phyloP scores from a whole-genome alignment of 495 filamentous ascomycete genomes.

The Aspergillus ostianus region DNA sequence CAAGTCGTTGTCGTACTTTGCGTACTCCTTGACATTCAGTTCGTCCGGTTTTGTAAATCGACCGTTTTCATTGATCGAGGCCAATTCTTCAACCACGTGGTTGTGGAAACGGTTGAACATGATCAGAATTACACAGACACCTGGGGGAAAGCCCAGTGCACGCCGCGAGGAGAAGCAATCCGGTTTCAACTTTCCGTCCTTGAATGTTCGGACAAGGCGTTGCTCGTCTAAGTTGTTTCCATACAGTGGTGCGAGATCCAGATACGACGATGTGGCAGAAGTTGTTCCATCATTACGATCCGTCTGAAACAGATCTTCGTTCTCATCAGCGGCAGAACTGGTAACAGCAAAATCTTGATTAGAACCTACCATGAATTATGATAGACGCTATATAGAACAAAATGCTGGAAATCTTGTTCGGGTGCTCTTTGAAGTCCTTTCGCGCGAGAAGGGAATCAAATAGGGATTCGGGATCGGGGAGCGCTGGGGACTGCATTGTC shows the following conservation, averaged over 20 bases:
- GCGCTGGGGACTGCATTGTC: conserved; percentile 58
- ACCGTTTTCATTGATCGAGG: conserved; percentile 57
- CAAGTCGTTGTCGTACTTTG: conserved; percentile 70
- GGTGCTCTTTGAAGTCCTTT: conserved; percentile 60
- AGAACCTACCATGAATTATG: conserved; percentile 71
- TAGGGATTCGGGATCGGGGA: conserved; percentile 73
- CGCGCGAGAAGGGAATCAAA: conserved; percentile 75
- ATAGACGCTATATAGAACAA: conserved; percentile 88
- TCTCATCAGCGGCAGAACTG: conserved; percentile 20
- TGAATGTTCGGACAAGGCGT: conserved; percentile 70
- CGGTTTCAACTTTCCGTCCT: conserved; percentile 79
- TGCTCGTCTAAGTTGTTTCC: conserved; percentile 79
- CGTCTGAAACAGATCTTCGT: conserved; percentile 61
- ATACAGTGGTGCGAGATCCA: conserved; percentile 84
- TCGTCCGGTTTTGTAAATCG: conserved; percentile 54
- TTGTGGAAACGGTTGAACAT: conserved; percentile 78
- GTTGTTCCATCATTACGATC: conserved; percentile 54
- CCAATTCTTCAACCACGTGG: conserved; percentile 60
- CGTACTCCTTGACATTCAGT: conserved; percentile 48
- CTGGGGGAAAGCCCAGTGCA: conserved; percentile 77
- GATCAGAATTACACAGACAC: conserved; percentile 74
- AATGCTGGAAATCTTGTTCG: conserved; percentile 81
- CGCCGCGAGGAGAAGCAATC: conserved; percentile 79
- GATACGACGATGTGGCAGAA: conserved; percentile 76
- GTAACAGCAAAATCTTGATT: background rate